These are phyloP conservation scores for Podospora australis DNA, from an alignment of 495 filamentous ascomycete species.

Conservation along the genomic window DNA sequence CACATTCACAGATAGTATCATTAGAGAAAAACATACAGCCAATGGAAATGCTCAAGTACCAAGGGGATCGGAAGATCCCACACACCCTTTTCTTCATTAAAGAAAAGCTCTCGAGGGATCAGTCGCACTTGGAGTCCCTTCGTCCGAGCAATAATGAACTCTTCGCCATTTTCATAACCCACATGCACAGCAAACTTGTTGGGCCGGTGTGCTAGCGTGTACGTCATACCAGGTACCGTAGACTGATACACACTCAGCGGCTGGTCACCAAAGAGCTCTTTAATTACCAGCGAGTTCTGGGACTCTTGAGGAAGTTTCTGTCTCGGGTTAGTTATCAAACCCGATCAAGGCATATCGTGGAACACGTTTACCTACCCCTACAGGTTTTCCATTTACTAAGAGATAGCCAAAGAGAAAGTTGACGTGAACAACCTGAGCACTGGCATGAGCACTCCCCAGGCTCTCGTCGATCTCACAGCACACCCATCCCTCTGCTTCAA, in stretches of 20 bases:
- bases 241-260: slow-evolving; percentile 43
- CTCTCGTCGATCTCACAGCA: slow-evolving; percentile 8
- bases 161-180: slow-evolving; percentile 32
- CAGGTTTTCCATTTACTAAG: slow-evolving; percentile 40
- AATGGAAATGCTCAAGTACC: slow-evolving; percentile 48
- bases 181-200: slow-evolving; percentile 35
- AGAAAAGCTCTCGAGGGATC: slow-evolving; percentile 28
- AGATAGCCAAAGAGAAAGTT: slow-evolving; percentile 44
- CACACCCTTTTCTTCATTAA: neutral
- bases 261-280: slow-evolving; percentile 45
- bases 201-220: slow-evolving; percentile 26
- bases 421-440: slow-evolving; percentile 37
- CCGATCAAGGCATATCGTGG: too few relatives aligned
- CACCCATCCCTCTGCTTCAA: neutral
- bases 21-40: slow-evolving; percentile 41
- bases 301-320: slow-evolving; percentile 39
- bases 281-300: slow-evolving; percentile 28
- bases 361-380: slow-evolving; percentile 23
- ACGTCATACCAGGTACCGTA: slow-evolving; percentile 38
- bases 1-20: too few relatives aligned
- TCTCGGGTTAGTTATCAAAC: neutral
- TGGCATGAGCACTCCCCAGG: neutral
- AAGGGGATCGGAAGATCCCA: slow-evolving; percentile 49
- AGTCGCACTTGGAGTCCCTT: slow-evolving; percentile 25
- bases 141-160: slow-evolving; percentile 33